A percentile compares a stretch with the other conserved stretches of the same genome.
These are phyloP conservation scores for Haberlea rhodopensis DNA, from an alignment of 257 asterid genomes.

Conservation along the genomic window DNA sequence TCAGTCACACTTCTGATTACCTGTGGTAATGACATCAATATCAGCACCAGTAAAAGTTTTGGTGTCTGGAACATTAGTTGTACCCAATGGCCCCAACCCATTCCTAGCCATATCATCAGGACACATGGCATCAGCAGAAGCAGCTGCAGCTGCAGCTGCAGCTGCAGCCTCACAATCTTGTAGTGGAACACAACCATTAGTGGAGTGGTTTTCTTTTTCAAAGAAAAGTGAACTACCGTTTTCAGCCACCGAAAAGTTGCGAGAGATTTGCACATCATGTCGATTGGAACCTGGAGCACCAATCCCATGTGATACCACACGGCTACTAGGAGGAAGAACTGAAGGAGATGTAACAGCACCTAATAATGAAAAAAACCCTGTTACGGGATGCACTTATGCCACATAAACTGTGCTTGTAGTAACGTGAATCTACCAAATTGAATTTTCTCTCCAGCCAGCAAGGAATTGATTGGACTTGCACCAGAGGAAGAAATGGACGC, in stretches of 20 bases:
- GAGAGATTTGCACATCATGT: slow-evolving; percentile 61
- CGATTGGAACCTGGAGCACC: slow-evolving; percentile 85
- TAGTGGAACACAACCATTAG: slow-evolving; percentile 49
- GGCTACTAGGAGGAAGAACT: slow-evolving; percentile 65
- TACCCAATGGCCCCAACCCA: slow-evolving; percentile 32
- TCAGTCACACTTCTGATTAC: slow-evolving; percentile 31
- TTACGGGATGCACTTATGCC: background rate
- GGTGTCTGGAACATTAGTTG: slow-evolving; percentile 43
- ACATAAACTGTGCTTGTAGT: background rate
- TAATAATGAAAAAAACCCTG: slow-evolving; percentile 25
- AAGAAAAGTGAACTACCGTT: slow-evolving; percentile 54
- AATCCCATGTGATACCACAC: slow-evolving; percentile 57
- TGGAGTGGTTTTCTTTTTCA: slow-evolving; percentile 58
- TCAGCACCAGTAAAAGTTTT: slow-evolving; percentile 45
- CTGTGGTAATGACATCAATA: slow-evolving; percentile 45
- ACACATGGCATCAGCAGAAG: slow-evolving; percentile 89
- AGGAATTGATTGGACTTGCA: slow-evolving; percentile 82
- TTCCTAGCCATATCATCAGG: slow-evolving; percentile 62
- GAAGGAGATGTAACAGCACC: slow-evolving; percentile 98
- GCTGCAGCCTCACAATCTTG: slow-evolving; percentile 87
- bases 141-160: slow-evolving; percentile 96
- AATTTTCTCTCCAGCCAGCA: slow-evolving; percentile 95
- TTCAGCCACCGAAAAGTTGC: slow-evolving; percentile 50
- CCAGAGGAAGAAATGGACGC: slow-evolving; percentile 62
- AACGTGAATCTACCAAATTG: slow-evolving; percentile 66